Base-by-base conservation (phyloP, 345 rosid genomes). In the Eucalyptus curtisii region DNA sequence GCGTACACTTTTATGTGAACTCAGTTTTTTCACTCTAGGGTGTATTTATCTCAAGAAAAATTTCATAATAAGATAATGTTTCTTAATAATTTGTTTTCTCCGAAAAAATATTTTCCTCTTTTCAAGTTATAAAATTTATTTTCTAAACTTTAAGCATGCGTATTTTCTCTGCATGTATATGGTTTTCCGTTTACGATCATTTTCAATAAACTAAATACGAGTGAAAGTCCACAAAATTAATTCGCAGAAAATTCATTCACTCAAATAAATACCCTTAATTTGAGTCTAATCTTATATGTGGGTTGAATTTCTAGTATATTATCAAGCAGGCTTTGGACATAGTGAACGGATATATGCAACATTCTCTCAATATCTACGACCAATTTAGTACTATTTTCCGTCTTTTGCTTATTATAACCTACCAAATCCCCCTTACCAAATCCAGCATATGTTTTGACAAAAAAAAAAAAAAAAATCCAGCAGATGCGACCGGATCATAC, bases 21-120 rank as follows among this genome's bases (percentile, higher is more conserved):
- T 24, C 61, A 9, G 27, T 55, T 55, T 55, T 55, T 55, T 24
- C 13, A 10, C 30, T 55, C 1, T 55, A 24, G 30, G 3, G 30
- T 55, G 61, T 55, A 25, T 55, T 55, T 55, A 25, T 12, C 13
- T 27, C 7, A 3, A 16, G 66, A 59, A 59, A 59, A 59, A 3
- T 27, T 61, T 61, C 8, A 12, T 61, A 27, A n/a, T 27, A 59
- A 30, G 31, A 59, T 10, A 27, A 25, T 12, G 15, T 12, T 27
- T 59, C 7, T 2, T 5, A 25, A 59, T 30, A 61, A 27, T 27
- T 3, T 0, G 0, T 61, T 27, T 61, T 61, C 8, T 30, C 13
- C 4, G 15, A 59, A 59, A 12, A 27, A 0, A 59, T 5, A 52
- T 59, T 27, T 59, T 59, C 7, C n/a, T 0, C 61, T 24, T 55